Percentiles rank a stretch among this genome's conserved stretches.
phyloP scores from a whole-genome alignment of 768 basidiomycete genomes.

The Sporobolomyces roseus region DNA sequence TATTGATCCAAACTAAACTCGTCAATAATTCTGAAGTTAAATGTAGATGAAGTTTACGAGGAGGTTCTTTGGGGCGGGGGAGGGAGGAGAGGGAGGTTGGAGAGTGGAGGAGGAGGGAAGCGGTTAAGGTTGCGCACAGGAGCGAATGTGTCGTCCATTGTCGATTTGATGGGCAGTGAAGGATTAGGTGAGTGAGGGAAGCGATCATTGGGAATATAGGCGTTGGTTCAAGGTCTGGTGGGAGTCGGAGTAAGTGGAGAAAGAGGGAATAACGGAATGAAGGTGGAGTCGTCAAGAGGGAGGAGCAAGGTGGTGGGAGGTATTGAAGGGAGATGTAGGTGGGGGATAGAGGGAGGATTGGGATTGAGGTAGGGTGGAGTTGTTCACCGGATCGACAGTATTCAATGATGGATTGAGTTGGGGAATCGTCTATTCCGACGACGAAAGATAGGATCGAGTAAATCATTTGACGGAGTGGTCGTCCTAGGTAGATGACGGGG shows the following conservation, averaged over 20 bases:
- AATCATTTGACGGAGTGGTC: slow-evolving; percentile 15
- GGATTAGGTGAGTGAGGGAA: neutral
- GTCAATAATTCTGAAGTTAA: neutral
- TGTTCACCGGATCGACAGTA: slow-evolving; percentile 12
- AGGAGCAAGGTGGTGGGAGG: neutral
- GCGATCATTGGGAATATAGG: neutral
- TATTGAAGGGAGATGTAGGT: no score
- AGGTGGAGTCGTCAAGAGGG: neutral
- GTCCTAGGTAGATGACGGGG: slow-evolving; percentile 16
- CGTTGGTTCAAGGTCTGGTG: neutral
- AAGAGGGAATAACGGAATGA: neutral
- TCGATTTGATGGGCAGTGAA: neutral
- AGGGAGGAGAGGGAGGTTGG: neutral
- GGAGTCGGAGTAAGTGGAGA: neutral
- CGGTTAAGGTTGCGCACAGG: slow-evolving; percentile 15
- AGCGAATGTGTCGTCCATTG: slow-evolving; percentile 8
- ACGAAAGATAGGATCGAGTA: slow-evolving; percentile 29
- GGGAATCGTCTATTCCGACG: neutral
- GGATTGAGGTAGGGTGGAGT: slow-evolving; percentile 10
- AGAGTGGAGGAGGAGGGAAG: slow-evolving; percentile 9
- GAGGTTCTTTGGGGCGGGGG: neutral
- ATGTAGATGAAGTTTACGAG: neutral
- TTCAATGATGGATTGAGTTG: slow-evolving; percentile 10
- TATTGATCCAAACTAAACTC: slow-evolving; percentile 12
- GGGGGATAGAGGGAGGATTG: neutral